Evolutionary conservation across 2,329 filamentous ascomycete species (phyloP).

Genomic region (Zymoseptoria brevis): DNA sequence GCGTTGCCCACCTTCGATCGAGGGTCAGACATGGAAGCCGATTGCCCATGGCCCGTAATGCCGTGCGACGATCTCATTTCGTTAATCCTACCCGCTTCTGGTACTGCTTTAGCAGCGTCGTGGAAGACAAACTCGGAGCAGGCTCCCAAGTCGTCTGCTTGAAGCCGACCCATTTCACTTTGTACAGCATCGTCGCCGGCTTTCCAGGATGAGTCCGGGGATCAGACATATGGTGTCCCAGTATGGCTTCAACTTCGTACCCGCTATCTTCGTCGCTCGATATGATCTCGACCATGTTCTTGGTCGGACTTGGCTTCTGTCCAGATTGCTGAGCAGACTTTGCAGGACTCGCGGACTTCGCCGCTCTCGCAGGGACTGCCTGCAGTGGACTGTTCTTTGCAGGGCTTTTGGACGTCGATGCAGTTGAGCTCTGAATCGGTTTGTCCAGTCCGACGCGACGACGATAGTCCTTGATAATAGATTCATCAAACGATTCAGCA

Average conservation of each 20-base stretch:
- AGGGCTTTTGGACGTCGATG: background rate
- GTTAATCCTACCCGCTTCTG: conserved; percentile 13
- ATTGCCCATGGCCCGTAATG: background rate
- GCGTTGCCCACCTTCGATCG: background rate
- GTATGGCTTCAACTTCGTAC: conserved; percentile 25
- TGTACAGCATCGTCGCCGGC: conserved; percentile 25
- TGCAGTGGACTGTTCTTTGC: background rate
- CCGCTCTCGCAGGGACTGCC: background rate
- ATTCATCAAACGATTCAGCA: conserved; percentile 24
- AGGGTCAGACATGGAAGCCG: background rate
- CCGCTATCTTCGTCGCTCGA: conserved; percentile 13
- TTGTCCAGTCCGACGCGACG: conserved; percentile 11
- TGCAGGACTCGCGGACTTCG: background rate
- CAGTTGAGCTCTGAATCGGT: background rate
- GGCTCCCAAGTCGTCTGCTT: conserved; percentile 29
- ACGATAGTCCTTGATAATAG: conserved; percentile 23
- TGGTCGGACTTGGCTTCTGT: background rate
- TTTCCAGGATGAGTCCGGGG: conserved; percentile 25
- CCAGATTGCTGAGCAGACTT: background rate
- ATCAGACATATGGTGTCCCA: conserved; percentile 25
- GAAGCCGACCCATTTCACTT: conserved; percentile 29
- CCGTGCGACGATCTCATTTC: background rate
- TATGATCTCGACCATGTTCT: background rate
- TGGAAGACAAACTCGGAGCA: conserved; percentile 23
- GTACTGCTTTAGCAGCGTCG: conserved; percentile 22